Evolutionary conservation across 2,329 filamentous ascomycete species (phyloP).

Genomic region (Monosporascus sp.): DNA sequence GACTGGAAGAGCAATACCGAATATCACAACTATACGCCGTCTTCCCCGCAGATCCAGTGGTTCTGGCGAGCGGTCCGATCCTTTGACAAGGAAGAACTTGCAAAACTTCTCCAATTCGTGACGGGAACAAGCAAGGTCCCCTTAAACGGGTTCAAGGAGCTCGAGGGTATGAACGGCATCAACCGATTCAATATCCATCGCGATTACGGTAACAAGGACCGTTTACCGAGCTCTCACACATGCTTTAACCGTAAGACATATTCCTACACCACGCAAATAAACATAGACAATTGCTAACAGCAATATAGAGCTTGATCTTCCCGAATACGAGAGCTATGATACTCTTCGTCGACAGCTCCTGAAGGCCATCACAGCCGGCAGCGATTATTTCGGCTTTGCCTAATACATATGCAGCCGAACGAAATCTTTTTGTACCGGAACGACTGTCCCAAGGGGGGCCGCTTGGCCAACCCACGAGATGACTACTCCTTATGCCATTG

Average conservation of each 20-base stretch:
- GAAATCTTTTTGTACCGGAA: slow-evolving; percentile 11
- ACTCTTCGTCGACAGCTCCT: slow-evolving; percentile 78
- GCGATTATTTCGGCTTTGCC: slow-evolving; percentile 96
- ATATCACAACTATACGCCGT: slow-evolving; percentile 94
- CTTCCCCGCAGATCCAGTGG: slow-evolving; percentile 97
- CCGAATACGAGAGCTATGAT: slow-evolving; percentile 97
- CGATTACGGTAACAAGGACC: slow-evolving; percentile 94
- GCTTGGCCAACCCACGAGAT: slow-evolving; percentile 6
- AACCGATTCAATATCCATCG: slow-evolving; percentile 98
- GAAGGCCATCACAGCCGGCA: slow-evolving; percentile 95
- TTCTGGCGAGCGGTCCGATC: slow-evolving; percentile 98
- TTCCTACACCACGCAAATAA: background rate
- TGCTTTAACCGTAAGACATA: slow-evolving; percentile 92
- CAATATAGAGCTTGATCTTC: slow-evolving; percentile 81
- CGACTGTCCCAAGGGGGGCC: slow-evolving; percentile 5
- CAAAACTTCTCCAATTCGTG: slow-evolving; percentile 95
- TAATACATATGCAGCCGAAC: slow-evolving; percentile 38
- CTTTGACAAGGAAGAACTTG: slow-evolving; percentile 97
- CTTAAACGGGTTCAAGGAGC: slow-evolving; percentile 96
- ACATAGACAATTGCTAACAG: slow-evolving; percentile 28
- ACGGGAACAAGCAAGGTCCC: slow-evolving; percentile 98
- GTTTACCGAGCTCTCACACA: slow-evolving; percentile 92
- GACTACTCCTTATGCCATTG: slow-evolving; percentile 11
- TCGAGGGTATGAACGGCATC: slow-evolving; percentile 98
- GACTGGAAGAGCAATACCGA: slow-evolving; percentile 99